phyloP scores from a whole-genome alignment of 2,329 filamentous ascomycete genomes.

The Aspergillus brunneoviolaceus region DNA sequence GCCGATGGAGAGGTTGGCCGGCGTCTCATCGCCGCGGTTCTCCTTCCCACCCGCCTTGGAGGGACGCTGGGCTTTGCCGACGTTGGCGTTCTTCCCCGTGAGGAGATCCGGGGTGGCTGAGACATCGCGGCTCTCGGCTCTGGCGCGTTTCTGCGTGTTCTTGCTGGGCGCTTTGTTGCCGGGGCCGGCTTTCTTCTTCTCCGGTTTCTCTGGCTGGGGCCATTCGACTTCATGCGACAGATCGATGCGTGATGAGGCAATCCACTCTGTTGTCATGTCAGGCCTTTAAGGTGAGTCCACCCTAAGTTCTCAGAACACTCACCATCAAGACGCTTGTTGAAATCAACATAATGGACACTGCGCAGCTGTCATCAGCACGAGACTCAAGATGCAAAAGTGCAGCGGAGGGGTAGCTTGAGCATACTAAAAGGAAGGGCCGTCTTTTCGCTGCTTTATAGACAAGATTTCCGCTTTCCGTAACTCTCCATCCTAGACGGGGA shows the following conservation, averaged over 20 bases:
- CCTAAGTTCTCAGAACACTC: conserved; percentile 14
- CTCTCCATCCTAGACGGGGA: conserved; percentile 64
- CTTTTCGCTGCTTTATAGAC: conserved; percentile 88
- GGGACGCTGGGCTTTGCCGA: conserved; percentile 48
- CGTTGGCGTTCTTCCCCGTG: conserved; percentile 49
- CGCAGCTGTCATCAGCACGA: conserved; percentile 19
- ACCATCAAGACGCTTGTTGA: conserved; percentile 80
- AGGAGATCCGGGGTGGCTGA: conserved; percentile 57
- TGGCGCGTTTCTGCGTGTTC: conserved; percentile 56
- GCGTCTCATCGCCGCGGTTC: conserved; percentile 52
- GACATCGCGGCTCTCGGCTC: conserved; percentile 53
- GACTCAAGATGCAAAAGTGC: neutral
- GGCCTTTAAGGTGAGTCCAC: neutral
- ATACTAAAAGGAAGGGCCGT: conserved; percentile 79
- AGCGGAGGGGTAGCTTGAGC: conserved; percentile 47
- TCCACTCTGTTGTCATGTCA: conserved; percentile 72
- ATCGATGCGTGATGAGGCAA: conserved; percentile 77
- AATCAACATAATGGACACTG: conserved; percentile 91
- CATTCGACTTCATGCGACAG: conserved; percentile 91
- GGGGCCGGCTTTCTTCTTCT: conserved; percentile 73
- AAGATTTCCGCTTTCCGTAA: conserved; percentile 91
- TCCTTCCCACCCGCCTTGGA: conserved; percentile 62
- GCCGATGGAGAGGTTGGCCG: conserved; percentile 32
- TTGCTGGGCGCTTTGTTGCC: conserved; percentile 55
- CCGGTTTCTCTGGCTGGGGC: conserved; percentile 86